A percentile compares a stretch with the other conserved stretches of the same genome.
Evolutionary conservation across 179 eudicot species (phyloP).

Genomic region (Heliamphora pulchella): DNA sequence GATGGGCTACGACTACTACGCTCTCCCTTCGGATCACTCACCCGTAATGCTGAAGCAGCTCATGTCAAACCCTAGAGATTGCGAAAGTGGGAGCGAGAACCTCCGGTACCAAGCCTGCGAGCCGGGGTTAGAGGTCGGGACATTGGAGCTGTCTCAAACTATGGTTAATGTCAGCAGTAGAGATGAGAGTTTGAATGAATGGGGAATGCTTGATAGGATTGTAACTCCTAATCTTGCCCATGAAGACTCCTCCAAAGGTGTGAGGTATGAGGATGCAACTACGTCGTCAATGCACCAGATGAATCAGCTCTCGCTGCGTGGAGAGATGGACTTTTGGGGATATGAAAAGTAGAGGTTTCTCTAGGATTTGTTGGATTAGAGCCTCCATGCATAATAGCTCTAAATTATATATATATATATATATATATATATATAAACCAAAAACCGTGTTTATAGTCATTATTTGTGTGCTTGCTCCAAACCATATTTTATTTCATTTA

Average conservation of each 20-base stretch:
- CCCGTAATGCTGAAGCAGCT: slow-evolving; percentile 39
- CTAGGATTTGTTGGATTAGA: no score
- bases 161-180: slow-evolving; percentile 16
- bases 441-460: no score
- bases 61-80: slow-evolving; percentile 30
- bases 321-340: slow-evolving; percentile 92
- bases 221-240: slow-evolving; percentile 22
- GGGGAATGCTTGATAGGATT: slow-evolving; percentile 54
- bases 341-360: slow-evolving; percentile 41
- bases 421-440: no score
- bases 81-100: slow-evolving; percentile 28
- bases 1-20: slow-evolving; percentile 29
- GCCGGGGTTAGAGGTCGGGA: slow-evolving; percentile 29
- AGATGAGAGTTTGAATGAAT: slow-evolving; percentile 38
- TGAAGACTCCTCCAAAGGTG: slow-evolving; percentile 20
- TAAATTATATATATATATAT: no score
- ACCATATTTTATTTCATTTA: no score
- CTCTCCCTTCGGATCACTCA: slow-evolving; percentile 21
- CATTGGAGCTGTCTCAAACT: slow-evolving; percentile 21
- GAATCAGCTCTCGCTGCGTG: slow-evolving; percentile 52
- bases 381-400: no score
- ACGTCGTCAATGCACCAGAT: slow-evolving; percentile 44
- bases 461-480: no score
- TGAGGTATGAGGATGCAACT: slow-evolving; percentile 26
- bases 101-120: slow-evolving; percentile 25